These are phyloP conservation scores for Xylaria sp. DNA, from an alignment of 2,329 filamentous ascomycete genomes.

Conservation along the genomic window DNA sequence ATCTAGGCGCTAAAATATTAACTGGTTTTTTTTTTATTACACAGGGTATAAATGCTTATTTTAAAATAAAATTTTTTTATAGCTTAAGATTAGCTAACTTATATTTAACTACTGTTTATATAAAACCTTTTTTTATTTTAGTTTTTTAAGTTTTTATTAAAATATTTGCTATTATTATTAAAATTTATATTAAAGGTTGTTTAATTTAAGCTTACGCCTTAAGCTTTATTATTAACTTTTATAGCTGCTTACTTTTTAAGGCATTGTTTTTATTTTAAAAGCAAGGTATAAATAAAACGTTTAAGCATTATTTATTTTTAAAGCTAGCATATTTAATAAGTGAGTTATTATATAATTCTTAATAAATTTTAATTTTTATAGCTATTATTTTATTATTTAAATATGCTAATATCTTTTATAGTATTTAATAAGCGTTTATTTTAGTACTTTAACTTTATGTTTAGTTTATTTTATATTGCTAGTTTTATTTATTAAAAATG, in stretches of 20 bases:
- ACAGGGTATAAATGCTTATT: constrained; percentile 5
- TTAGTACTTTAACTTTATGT: constrained; percentile 12
- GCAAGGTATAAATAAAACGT: constrained; percentile 9
- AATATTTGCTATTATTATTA: neutral
- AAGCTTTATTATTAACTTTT: constrained; percentile 38
- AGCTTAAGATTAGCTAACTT: constrained; percentile 18
- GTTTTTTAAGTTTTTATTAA: neutral
- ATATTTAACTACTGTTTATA: constrained; percentile 4
- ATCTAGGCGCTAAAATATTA: constrained; percentile 23
- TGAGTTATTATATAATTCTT: no score
- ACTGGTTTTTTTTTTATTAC: constrained; percentile 17
- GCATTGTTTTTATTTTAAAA: constrained; percentile 54
- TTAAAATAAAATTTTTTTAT: constrained; percentile 26
- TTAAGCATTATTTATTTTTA: constrained; percentile 23
- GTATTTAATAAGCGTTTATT: constrained; percentile 20
- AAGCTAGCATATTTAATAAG: neutral
- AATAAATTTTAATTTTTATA: constrained; percentile 25
- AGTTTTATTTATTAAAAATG: constrained; percentile 30
- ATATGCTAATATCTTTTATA: constrained; percentile 29
- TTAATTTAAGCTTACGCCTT: no score
- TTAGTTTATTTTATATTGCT: no score
- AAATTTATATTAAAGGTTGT: no score
- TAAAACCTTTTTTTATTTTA: neutral
- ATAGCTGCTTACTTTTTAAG: constrained; percentile 52
- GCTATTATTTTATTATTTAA: constrained; percentile 27